Conservation (phyloP, 495 filamentous ascomycete genomes). For the Aspergillus avenaceus region DNA sequence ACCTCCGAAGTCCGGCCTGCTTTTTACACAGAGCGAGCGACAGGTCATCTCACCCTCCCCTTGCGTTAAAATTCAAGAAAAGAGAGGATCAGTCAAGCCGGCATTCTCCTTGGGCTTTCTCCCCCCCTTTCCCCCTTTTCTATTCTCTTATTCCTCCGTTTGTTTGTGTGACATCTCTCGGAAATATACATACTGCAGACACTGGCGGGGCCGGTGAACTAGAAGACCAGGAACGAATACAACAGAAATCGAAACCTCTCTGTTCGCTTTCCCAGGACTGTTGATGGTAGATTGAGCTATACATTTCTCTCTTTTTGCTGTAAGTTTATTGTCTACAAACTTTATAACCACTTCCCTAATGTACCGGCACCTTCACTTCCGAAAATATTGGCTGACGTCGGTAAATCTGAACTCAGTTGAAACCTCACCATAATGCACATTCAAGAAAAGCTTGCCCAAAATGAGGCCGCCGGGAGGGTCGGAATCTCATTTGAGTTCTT, state of each 20-base stretch:
- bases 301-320: background rate
- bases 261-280: no score
- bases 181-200: background rate
- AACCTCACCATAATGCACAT: constrained; percentile 69
- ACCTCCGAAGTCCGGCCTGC: constrained; percentile 10
- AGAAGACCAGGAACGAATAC: background rate
- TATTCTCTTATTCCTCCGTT: background rate
- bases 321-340: background rate
- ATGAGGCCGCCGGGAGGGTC: constrained; percentile 66
- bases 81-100: background rate
- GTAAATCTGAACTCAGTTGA: background rate
- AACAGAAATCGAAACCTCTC: background rate
- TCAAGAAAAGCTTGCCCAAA: constrained; percentile 83
- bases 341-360: background rate
- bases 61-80: background rate
- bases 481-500: constrained; percentile 99
- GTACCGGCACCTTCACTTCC: background rate
- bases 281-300: background rate
- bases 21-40: background rate
- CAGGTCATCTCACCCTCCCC: background rate
- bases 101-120: background rate
- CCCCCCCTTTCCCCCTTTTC: background rate
- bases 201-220: constrained; percentile 5
- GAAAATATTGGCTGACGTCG: background rate
- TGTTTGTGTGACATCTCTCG: background rate